Base-by-base conservation (phyloP, 2,329 filamentous ascomycete genomes). In the Pestalotiopsis sp. region DNA sequence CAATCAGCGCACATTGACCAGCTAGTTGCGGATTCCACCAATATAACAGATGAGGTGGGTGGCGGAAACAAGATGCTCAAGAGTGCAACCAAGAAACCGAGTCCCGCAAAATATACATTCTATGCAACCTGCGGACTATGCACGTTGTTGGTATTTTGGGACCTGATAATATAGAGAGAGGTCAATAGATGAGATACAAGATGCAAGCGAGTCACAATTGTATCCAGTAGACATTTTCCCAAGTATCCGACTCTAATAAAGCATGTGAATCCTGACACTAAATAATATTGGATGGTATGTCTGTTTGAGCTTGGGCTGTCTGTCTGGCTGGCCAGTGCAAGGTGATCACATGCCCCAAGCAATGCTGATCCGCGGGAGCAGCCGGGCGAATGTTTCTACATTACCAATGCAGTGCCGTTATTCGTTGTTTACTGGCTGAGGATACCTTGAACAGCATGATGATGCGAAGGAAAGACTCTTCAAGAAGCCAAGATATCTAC, bases 41-140 rank as follows among this genome's bases (percentile, higher is more conserved):
- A 89, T 39, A 98, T 95, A 11, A 89, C 91, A 31, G 92, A 95
- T 77, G 98, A 98, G 76, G 89, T 99, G 65, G 92, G 92, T 14
- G 90, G 90, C 69, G 96, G 95, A 20, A 99, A 99, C 83, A 93
- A 92, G 81, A 91, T 98, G 84, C 85, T 99, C 66, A 96, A 96
- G 82, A 90, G 92, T 76, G 96, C 95, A 36, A 90, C 88, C 1
- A 87, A 93, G 77, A 85, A 90, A 72, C 86, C 88, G 52, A 94
- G 92, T 80, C 87, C 91, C 58, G 93, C 93, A 38, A 90, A 91
- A 77, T 90, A 91, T 74, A 93, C 94, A 0, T 95, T 95, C 75
- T 95, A 92, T 78, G 91, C 90, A n/a, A 92, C 92, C 4, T 90
- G 91, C 69, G 90, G 92, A 1, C 80, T 96, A 64, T 94, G 93